Conservation (phyloP, 495 filamentous ascomycete species). For the Jackrogersella multiformis region DNA sequence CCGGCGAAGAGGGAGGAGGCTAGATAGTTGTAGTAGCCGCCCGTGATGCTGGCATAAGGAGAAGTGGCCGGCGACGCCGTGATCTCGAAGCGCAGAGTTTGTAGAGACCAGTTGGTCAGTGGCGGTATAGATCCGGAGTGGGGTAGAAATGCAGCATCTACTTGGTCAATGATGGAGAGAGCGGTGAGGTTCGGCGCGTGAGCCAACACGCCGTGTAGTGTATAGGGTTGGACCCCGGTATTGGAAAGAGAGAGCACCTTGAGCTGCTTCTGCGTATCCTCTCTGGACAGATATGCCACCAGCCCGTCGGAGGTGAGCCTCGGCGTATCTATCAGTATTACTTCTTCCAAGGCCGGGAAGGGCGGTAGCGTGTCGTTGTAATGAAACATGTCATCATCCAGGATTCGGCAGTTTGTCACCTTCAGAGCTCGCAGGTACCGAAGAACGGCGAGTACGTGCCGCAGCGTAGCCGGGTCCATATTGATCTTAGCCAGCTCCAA, state of each 20-base stretch:
- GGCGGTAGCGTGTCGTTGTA: conserved; percentile 66
- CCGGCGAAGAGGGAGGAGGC: conserved; percentile 79
- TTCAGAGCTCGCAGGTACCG: conserved; percentile 74
- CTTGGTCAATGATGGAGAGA: conserved; percentile 72
- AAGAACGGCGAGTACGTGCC: conserved; percentile 75
- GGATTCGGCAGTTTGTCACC: conserved; percentile 68
- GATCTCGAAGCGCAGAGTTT: conserved; percentile 84
- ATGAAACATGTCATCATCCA: conserved; percentile 80
- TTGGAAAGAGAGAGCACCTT: conserved; percentile 68
- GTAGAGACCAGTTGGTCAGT: conserved; percentile 71
- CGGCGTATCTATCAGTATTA: conserved; percentile 73
- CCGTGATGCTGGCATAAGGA: conserved; percentile 66
- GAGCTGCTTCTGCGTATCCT: conserved; percentile 62
- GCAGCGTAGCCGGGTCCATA: conserved; percentile 74
- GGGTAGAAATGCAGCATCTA: conserved; percentile 70
- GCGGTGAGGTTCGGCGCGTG: conserved; percentile 67
- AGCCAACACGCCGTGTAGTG: conserved; percentile 71
- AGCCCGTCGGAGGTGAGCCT: conserved; percentile 77
- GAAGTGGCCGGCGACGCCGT: conserved; percentile 63
- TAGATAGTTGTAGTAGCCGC: conserved; percentile 88
- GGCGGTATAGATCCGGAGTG: conserved; percentile 64
- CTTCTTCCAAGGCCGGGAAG: conserved; percentile 74
- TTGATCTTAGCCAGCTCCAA: conserved; percentile 77
- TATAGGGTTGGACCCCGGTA: conserved; percentile 71
- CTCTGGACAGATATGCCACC: conserved; percentile 63